These are phyloP conservation scores for Aspergillus glaucus DNA, from an alignment of 2,329 filamentous ascomycete species.

Conservation along the genomic window DNA sequence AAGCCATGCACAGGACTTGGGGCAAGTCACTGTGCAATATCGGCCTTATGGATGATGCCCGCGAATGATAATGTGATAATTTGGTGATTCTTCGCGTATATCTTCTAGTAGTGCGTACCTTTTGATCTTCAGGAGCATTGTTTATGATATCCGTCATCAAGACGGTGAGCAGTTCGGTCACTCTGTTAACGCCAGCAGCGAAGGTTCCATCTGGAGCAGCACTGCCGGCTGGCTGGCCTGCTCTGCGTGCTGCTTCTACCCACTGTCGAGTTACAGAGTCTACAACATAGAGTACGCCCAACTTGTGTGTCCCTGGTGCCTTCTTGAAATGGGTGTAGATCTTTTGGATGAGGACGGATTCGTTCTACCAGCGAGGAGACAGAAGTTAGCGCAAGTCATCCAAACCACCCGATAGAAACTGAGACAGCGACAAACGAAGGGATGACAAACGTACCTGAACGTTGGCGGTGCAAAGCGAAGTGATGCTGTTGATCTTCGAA, in stretches of 20 bases:
- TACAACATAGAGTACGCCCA: slow-evolving; percentile 99
- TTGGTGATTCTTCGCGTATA: slow-evolving; percentile 14
- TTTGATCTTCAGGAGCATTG: slow-evolving; percentile 85
- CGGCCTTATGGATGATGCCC: slow-evolving; percentile 19
- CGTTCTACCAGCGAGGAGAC: slow-evolving; percentile 57
- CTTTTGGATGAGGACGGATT: slow-evolving; percentile 91
- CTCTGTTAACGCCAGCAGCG: slow-evolving; percentile 90
- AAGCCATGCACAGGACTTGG: slow-evolving; percentile 20
- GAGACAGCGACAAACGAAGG: neutral
- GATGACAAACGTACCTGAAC: slow-evolving; percentile 62
- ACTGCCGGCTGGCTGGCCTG: slow-evolving; percentile 73
- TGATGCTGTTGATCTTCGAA: slow-evolving; percentile 83
- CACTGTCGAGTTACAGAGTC: slow-evolving; percentile 99
- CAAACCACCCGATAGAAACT: neutral
- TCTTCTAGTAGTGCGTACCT: slow-evolving; percentile 65
- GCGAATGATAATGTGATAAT: slow-evolving; percentile 24
- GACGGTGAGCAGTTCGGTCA: slow-evolving; percentile 87
- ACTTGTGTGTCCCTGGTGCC: slow-evolving; percentile 87
- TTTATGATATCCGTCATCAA: slow-evolving; percentile 94
- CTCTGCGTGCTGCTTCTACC: slow-evolving; percentile 88
- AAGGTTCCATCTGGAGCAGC: slow-evolving; percentile 84
- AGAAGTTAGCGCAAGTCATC: slow-evolving; percentile 19
- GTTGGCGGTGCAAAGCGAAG: slow-evolving; percentile 78
- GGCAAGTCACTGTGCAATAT: slow-evolving; percentile 17
- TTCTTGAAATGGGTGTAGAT: slow-evolving; percentile 97